phyloP scores from a whole-genome alignment of 305 asterid genomes.

The Fraxinus sp. region DNA sequence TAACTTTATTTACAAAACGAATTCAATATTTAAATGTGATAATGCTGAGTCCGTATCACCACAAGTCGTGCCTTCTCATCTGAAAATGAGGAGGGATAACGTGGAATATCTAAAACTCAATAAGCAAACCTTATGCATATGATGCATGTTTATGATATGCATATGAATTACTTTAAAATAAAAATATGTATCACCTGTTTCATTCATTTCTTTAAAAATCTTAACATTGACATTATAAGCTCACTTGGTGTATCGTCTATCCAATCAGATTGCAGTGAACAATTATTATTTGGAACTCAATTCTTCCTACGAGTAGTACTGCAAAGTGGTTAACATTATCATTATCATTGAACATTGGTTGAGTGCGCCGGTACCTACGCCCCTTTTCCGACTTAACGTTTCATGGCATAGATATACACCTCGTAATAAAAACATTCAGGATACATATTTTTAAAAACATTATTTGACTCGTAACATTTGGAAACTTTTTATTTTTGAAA shows the following conservation, averaged over 20 bases:
- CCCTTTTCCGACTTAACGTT: background rate
- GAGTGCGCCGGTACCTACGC: background rate
- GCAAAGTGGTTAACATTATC: background rate
- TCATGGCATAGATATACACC: background rate
- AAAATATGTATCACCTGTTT: background rate
- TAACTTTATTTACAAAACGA: background rate
- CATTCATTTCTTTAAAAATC: background rate
- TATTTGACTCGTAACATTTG: too few relatives aligned
- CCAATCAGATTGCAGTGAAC: background rate
- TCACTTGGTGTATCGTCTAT: background rate
- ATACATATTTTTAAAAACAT: too few relatives aligned
- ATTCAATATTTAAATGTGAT: too few relatives aligned
- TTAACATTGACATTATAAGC: background rate
- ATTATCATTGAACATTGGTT: background rate
- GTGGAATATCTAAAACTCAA: background rate
- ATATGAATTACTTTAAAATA: background rate
- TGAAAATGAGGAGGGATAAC: background rate
- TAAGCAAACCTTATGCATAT: background rate
- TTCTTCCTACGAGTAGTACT: background rate
- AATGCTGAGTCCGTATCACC: background rate
- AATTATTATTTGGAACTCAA: background rate
- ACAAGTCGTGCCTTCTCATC: background rate
- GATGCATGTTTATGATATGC: too few relatives aligned
- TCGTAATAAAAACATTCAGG: too few relatives aligned
- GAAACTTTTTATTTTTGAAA: too few relatives aligned